These are phyloP conservation scores for Schizophyllum amplum DNA, from an alignment of 1,284 basidiomycete genomes.

Conservation along the genomic window DNA sequence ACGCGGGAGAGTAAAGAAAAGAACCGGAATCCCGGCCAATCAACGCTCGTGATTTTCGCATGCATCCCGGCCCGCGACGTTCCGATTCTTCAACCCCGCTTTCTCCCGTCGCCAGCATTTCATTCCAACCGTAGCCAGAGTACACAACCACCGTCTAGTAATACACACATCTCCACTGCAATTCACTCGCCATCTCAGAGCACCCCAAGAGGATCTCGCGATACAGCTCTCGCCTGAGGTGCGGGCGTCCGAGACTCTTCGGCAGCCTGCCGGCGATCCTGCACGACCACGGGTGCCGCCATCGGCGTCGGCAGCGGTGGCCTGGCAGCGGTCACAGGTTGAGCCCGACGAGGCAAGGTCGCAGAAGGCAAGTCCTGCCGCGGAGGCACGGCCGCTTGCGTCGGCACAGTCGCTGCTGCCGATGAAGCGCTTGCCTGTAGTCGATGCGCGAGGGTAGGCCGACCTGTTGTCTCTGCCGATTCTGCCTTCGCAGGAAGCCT, in stretches of 20 bases:
- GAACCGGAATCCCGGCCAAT: constrained; percentile 22
- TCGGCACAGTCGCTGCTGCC: no score
- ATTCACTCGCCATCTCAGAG: no score
- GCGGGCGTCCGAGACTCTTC: not conserved
- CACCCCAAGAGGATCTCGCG: not conserved
- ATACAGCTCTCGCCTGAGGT: not conserved
- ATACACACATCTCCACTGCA: no score
- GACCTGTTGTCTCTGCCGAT: no score
- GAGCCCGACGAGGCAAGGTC: not conserved
- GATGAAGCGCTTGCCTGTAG: no score
- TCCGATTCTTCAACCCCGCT: constrained; percentile 20
- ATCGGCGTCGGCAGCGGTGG: no score
- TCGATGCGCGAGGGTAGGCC: no score
- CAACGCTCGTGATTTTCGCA: constrained; percentile 18
- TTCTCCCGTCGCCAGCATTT: constrained; percentile 22
- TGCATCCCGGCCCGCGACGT: constrained; percentile 12
- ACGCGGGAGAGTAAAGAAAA: not conserved
- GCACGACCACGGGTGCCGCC: not conserved
- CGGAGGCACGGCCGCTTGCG: no score
- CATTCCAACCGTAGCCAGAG: no score
- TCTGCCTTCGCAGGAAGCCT: not conserved
- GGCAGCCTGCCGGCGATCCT: not conserved
- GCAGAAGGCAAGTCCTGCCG: not conserved
- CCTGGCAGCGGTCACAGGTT: not conserved
- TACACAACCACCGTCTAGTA: no score